Base-by-base conservation (phyloP, 345 rosid species). In the Turnera subulata region DNA sequence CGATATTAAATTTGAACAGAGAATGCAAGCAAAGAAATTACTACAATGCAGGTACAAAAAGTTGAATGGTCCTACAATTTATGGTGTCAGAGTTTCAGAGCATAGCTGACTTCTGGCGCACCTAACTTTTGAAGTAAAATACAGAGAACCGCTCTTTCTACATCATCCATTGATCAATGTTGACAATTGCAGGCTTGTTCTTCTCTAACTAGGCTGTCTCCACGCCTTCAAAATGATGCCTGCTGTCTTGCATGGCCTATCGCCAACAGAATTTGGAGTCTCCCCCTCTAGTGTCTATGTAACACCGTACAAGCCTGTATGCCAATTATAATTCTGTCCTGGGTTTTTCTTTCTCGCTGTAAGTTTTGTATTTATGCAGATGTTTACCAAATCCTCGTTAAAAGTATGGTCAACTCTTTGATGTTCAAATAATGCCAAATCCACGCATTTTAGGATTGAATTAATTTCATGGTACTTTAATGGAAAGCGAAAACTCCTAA, bases 31-130 rank as follows among this genome's bases (percentile, higher is more conserved):
- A 29, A 17, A 23, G 17, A 53, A 14, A 35, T 1, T 15, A 1
- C 21, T 18, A 19, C 15, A 17, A 17, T 20, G 11, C 8, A 12
- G 35, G 18, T 29, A 13, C n/a, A 18, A 25, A 37, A n/a, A 10
- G 22, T n/a, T 5, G 20, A 14, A 37, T 54, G 58, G 58, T 54
- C 58, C 58, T 54, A 20, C 58, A 39, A n/a, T n/a, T n/a, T 33
- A 6, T n/a, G 29, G 58, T 21, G 46, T 20, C 58, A 37, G 45
- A 37, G 13, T 16, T 0, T 15, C 43, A 33, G 23, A 53, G 39
- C 2, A 18, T n/a, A 33, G 42, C 56, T 17, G 56, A 19, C 23
- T 19, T 53, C 25, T 33, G 5, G 56, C 12, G 4, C 43, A 35
- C 4, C 58, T 19, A 11, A 51, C 38, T 16, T 17, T 26, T n/a